A percentile compares a stretch with the other conserved stretches of the same genome.
Conservation (phyloP, 2,329 filamentous ascomycete species). For the Apiospora hydei region DNA sequence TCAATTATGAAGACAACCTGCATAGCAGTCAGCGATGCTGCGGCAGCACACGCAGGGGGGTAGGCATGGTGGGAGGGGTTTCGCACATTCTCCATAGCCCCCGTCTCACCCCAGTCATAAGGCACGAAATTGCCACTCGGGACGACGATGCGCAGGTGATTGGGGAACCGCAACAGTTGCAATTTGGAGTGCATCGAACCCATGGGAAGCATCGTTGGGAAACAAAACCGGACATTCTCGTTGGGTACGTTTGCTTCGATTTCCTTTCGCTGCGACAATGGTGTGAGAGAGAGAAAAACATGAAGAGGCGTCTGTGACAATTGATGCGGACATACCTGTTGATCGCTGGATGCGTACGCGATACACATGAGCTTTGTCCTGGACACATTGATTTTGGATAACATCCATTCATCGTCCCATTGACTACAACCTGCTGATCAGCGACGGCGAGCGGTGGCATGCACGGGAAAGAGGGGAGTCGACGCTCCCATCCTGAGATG, state of each 20-base stretch:
- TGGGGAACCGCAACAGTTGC: conserved; percentile 82
- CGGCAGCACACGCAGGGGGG: conserved; percentile 30
- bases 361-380: conserved; percentile 70
- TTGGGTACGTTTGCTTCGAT: conserved; percentile 58
- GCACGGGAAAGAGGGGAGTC: neutral
- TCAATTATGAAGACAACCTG: conserved; percentile 91
- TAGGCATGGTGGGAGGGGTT: conserved; percentile 21
- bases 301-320: neutral
- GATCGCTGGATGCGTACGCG: conserved; percentile 60
- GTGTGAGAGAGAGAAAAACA: neutral
- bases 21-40: neutral
- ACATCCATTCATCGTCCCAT: conserved; percentile 83
- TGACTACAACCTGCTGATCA: conserved; percentile 47
- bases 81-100: conserved; percentile 82
- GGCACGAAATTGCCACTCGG: conserved; percentile 86
- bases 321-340: conserved; percentile 54
- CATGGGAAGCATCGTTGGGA: conserved; percentile 79
- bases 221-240: conserved; percentile 72
- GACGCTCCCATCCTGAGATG: neutral
- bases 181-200: conserved; percentile 94
- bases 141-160: conserved; percentile 79
- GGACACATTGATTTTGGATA: conserved; percentile 70
- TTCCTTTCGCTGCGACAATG: conserved; percentile 51
- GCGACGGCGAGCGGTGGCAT: neutral
- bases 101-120: conserved; percentile 89